phyloP scores from a whole-genome alignment of 169 alveolate genomes.

The Cryptosporidium sp. region DNA sequence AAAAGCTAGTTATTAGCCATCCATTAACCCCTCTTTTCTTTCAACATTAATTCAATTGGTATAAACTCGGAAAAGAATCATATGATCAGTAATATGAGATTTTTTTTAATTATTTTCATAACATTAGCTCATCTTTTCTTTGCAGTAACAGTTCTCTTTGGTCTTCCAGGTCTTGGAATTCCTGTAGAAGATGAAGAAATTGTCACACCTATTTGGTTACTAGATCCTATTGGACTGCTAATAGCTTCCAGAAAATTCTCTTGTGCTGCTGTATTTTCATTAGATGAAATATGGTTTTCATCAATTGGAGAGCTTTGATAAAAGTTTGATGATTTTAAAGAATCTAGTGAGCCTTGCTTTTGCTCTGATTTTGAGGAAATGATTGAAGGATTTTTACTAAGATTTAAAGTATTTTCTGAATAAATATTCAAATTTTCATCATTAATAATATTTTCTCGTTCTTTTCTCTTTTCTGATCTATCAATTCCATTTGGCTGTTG shows the following conservation, averaged over 20 bases:
- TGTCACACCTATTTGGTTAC: neutral
- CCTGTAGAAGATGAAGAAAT: conserved; percentile 6
- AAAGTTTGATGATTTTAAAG: neutral
- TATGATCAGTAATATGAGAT: neutral
- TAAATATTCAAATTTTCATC: neutral
- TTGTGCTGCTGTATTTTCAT: neutral
- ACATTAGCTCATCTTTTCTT: neutral
- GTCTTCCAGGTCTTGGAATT: conserved; percentile 45
- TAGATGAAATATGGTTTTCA: neutral
- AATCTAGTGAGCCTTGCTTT: neutral
- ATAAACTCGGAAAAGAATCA: neutral
- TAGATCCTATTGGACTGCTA: neutral
- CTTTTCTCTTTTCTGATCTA: neutral
- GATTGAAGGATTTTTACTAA: neutral
- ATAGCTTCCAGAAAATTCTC: neutral
- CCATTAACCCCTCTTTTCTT: neutral
- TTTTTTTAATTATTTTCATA: neutral
- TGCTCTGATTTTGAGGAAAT: neutral
- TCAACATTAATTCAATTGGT: no score
- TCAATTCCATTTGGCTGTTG: neutral
- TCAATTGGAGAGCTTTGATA: neutral
- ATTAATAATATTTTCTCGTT: neutral
- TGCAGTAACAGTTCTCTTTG: neutral
- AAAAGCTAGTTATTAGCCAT: neutral
- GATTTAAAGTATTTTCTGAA: neutral